These are phyloP conservation scores for Clarireedia paspali DNA, from an alignment of 2,329 filamentous ascomycete genomes.

Conservation along the genomic window DNA sequence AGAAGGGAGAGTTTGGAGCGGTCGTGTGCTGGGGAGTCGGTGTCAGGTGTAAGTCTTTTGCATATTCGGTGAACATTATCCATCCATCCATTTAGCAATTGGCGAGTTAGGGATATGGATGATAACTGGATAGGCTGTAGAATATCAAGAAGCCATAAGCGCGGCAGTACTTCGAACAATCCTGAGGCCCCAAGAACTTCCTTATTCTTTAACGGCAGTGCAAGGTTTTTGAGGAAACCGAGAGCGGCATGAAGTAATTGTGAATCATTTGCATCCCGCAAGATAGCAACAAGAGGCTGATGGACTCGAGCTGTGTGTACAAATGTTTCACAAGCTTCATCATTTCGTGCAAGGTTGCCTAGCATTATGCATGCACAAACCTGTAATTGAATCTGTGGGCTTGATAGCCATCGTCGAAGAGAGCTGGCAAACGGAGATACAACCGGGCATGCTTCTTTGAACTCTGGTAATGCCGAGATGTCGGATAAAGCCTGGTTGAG, in stretches of 20 bases:
- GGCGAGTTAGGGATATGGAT: conserved; percentile 48
- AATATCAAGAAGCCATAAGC: conserved; percentile 45
- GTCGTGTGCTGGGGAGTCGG: conserved; percentile 29
- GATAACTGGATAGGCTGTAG: conserved; percentile 52
- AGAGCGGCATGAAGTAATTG: conserved; percentile 51
- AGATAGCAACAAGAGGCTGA: conserved; percentile 37
- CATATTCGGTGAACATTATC: conserved; percentile 46
- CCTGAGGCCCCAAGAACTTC: conserved; percentile 36
- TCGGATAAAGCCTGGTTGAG: conserved; percentile 46
- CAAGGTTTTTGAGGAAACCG: conserved; percentile 57
- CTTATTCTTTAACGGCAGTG: conserved; percentile 51
- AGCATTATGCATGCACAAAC: conserved; percentile 52
- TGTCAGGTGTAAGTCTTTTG: conserved; percentile 32
- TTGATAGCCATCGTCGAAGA: conserved; percentile 41
- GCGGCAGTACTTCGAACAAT: conserved; percentile 44
- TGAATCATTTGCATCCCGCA: conserved; percentile 36
- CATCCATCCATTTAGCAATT: conserved; percentile 46
- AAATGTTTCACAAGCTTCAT: conserved; percentile 43
- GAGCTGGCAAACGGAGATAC: conserved; percentile 35
- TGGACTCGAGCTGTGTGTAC: conserved; percentile 39
- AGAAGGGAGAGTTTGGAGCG: conserved; percentile 34
- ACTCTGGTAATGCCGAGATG: conserved; percentile 42
- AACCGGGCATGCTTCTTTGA: conserved; percentile 36
- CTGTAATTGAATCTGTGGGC: conserved; percentile 38
- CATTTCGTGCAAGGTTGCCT: conserved; percentile 54